Base-by-base conservation (phyloP, 1,284 basidiomycete genomes). In the Sporisorium reilianum region DNA sequence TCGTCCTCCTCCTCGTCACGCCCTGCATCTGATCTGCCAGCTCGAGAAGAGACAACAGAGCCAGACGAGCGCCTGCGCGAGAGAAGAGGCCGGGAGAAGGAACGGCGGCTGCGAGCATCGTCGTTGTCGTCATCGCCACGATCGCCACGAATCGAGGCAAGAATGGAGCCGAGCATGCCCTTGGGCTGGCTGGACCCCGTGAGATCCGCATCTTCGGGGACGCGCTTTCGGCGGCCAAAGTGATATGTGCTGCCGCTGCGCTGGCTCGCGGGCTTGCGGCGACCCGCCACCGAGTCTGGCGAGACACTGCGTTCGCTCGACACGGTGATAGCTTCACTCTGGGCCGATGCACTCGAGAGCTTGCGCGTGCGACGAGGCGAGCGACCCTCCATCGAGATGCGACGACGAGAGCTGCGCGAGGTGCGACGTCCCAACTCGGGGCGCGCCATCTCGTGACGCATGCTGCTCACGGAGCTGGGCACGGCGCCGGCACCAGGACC, bases 401-500 rank as follows among this genome's bases (percentile, higher is more conserved):
- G 68, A 9, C 78, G 54, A 3, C 80, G 74, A 22, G 80, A 79
- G 28, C 67, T 63, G 49, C 60, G 71, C n/a, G 77, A 80, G 45
- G 77, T 62, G 12, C 69, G 55, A 50, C 64, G 67, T 18, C 57
- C 67, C 7, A 84, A 64, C 61, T 80, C 69, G 26, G 82, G 73
- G 44, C 78, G 59, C 8, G 76, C 49, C 40, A 76, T 69, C 45
- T 68, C 63, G 64, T 78, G 78, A 30, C 72, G 71, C 75, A 75
- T 78, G 48, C 72, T 70, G 61, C 60, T 72, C 38, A 84, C 68
- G 7, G 78, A 80, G 55, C 80, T 82, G 16, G 83, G 83, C 14
- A 84, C 82, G 28, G 75, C 75, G 12, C 80, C 83, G 7, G 81
- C 82, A 10, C 74, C 60, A 0, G 83, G 83, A 7, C 83, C 83